These are phyloP conservation scores for Pseudogymnoascus pannorum DNA, from an alignment of 2,329 filamentous ascomycete species.

Conservation along the genomic window DNA sequence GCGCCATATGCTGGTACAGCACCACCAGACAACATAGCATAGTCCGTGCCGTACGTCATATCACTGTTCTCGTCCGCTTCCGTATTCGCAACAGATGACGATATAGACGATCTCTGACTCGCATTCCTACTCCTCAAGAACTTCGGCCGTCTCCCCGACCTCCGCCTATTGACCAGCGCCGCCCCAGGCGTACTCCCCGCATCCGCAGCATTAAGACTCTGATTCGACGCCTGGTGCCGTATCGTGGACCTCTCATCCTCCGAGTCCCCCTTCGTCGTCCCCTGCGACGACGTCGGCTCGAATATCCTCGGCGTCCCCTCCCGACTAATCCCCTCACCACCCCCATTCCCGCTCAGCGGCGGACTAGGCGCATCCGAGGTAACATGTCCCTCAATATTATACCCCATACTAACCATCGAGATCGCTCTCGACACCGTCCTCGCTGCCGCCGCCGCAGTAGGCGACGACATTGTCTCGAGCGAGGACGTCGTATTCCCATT, in stretches of 20 bases:
- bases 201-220: constrained; percentile 32
- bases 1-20: constrained; percentile 52
- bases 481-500: constrained; percentile 39
- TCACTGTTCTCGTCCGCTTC: constrained; percentile 59
- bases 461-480: constrained; percentile 48
- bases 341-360: not conserved
- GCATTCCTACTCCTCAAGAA: constrained; percentile 47
- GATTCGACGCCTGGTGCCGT: constrained; percentile 30
- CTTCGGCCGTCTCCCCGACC: constrained; percentile 43
- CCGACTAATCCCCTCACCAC: not conserved
- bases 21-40: constrained; percentile 74
- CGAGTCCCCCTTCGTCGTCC: constrained; percentile 12
- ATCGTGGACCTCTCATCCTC: constrained; percentile 21
- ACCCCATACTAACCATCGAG: constrained; percentile 36
- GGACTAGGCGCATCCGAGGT: constrained; percentile 1
- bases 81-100: constrained; percentile 48
- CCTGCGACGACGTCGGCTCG: not conserved
- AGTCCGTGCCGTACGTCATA: constrained; percentile 68
- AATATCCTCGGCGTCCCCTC: constrained; percentile 1
- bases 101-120: constrained; percentile 54
- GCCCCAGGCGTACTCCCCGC: constrained; percentile 41
- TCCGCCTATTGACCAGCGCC: constrained; percentile 32
- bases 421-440: constrained; percentile 46
- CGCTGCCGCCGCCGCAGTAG: constrained; percentile 47
- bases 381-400: constrained; percentile 14